Percentiles rank a stretch among this genome's conserved stretches.
phyloP scores from a whole-genome alignment of 2,329 filamentous ascomycete genomes.

The Verticillium nubilum region DNA sequence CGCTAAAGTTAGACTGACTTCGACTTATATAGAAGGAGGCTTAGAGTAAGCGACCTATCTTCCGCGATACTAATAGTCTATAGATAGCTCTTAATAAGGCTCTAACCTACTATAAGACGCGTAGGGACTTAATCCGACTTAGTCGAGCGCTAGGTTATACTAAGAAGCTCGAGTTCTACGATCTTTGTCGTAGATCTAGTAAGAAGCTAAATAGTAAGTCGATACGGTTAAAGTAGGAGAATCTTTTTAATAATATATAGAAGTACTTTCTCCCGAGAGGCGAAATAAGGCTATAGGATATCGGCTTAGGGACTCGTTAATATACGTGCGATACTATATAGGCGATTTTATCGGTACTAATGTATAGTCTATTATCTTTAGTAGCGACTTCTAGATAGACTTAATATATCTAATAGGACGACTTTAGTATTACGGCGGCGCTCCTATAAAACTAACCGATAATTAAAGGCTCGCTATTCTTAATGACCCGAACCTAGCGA shows the following conservation, averaged over 20 bases:
- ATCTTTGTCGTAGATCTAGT: constrained; percentile 15
- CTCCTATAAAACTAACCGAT: constrained; percentile 9
- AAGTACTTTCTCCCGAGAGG: constrained; percentile 9
- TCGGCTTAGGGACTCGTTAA: too few species aligned
- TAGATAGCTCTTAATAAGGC: constrained; percentile 14
- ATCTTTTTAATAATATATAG: constrained; percentile 2
- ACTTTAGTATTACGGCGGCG: constrained; percentile 3
- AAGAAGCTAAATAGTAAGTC: constrained; percentile 19
- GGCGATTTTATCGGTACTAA: constrained; percentile 4
- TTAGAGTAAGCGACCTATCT: constrained; percentile 14
- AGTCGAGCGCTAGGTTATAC: constrained; percentile 17
- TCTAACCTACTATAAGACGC: constrained; percentile 32
- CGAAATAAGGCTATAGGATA: too few species aligned
- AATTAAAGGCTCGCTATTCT: constrained; percentile 10
- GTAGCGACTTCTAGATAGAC: constrained; percentile 3
- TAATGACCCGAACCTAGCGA: constrained; percentile 6
- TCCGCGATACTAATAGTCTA: constrained; percentile 14
- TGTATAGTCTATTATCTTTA: constrained; percentile 5
- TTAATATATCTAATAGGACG: constrained; percentile 7
- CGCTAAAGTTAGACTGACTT: constrained; percentile 10
- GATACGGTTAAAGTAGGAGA: background rate
- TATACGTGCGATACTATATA: too few species aligned
- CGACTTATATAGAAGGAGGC: constrained; percentile 15
- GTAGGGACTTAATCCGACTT: constrained; percentile 26
- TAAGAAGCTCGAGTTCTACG: too few species aligned